Evolutionary conservation across 148 eudicot species (phyloP).

Genomic region (Vaccinium darrowii): DNA sequence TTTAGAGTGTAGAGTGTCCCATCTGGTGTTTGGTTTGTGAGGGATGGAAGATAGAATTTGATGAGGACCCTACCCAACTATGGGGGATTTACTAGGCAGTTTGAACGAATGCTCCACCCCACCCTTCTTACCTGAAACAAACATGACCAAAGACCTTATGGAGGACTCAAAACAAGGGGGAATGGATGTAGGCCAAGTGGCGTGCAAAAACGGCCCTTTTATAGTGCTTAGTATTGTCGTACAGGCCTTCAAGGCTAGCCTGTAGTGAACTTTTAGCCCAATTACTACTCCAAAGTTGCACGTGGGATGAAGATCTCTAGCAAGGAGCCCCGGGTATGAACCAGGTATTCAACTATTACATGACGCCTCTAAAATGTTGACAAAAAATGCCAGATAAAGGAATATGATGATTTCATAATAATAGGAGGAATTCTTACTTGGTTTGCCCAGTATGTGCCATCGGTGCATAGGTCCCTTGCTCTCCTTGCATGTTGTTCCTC

Average conservation of each 20-base stretch:
- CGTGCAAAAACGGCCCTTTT: not conserved
- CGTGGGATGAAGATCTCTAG: not conserved
- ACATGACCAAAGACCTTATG: not conserved
- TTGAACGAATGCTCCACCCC: not conserved
- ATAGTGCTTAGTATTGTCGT: not conserved
- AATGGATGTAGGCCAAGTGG: not conserved
- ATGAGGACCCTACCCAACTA: not conserved
- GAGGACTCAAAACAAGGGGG: not conserved
- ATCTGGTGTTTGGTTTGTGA: not conserved
- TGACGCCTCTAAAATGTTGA: not conserved
- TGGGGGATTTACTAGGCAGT: not conserved
- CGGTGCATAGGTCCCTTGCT: slow-evolving; percentile 35
- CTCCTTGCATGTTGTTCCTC: slow-evolving; percentile 27
- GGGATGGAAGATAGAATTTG: not conserved
- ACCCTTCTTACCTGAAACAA: not conserved
- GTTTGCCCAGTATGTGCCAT: slow-evolving; percentile 29
- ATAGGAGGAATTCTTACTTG: slow-evolving; percentile 40
- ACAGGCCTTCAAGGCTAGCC: not conserved
- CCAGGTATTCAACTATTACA: not conserved
- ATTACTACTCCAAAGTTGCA: too few species aligned
- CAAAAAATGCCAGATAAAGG: not conserved
- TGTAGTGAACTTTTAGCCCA: not conserved
- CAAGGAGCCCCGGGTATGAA: not conserved
- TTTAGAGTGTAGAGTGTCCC: not conserved
- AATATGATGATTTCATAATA: not conserved